Base-by-base conservation (phyloP, 176 grass and related monocot genomes). In the Pontederia paniculata region DNA sequence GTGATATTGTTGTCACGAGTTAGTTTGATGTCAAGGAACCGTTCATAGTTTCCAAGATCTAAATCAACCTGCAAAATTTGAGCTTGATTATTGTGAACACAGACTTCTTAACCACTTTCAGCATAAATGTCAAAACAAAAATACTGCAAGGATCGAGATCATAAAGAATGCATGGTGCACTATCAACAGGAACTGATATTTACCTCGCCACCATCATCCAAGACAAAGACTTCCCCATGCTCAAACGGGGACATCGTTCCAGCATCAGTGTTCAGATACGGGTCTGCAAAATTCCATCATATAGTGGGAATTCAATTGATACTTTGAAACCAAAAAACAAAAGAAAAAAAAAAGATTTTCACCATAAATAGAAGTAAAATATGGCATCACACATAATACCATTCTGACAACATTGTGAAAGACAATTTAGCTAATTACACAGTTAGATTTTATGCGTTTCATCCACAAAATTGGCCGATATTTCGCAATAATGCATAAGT, bases 181-280 rank as follows among this genome's bases (percentile, higher is more conserved):
- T 37, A 5, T 2, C 28, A 37, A 37, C 28, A 37, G 28, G 28
- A 37, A 37, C 28, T 37, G 3, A 2, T 37, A 17, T 57, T 86
- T 89, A 96, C 91, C 88, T 98, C 93, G 17, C 93, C 93, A 19
- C 93, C 91, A 66, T 97, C 91, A 13, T 97, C 91, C 56, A 97
- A 48, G 74, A 97, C 86, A 68, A 78, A 97, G 12, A 97, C 91
- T 74, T 97, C 91, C 0, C 91, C 91, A 14, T 97, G 91, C 77
- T 97, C 91, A 19, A 97, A 67, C 2, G 91, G 91, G 42, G 91
- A 97, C 91, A 97, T 97, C 19, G 91, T 97, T 70, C 91, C 91
- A 55, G 91, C 91, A 76, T 97, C 91, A 69, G 83, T 97, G 69
- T 97, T 97, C 44, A 97, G 83, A 60, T 97, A 97, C 58, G 56